Evolutionary conservation across 2,329 filamentous ascomycete species (phyloP).

Genomic region (Pezicula carpinea): DNA sequence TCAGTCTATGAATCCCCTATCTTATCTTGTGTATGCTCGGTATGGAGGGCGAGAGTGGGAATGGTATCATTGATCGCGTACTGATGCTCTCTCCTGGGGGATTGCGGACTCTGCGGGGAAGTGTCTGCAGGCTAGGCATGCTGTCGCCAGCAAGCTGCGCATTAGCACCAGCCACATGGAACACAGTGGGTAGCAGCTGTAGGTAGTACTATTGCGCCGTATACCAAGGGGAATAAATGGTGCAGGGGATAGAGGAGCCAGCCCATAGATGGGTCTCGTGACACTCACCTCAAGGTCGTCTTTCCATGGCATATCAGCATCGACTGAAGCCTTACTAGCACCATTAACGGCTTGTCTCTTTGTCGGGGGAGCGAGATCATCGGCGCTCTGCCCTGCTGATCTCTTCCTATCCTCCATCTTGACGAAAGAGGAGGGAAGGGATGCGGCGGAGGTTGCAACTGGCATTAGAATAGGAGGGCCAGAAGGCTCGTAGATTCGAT

Average conservation of each 20-base stretch:
- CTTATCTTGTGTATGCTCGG: slow-evolving; percentile 23
- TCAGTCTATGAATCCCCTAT: slow-evolving; percentile 35
- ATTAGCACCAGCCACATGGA: slow-evolving; percentile 35
- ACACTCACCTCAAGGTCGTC: slow-evolving; percentile 69
- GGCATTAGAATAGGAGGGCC: slow-evolving; percentile 70
- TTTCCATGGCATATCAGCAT: slow-evolving; percentile 65
- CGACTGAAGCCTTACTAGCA: slow-evolving; percentile 58
- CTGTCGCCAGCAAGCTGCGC: slow-evolving; percentile 40
- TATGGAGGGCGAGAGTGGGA: slow-evolving; percentile 17
- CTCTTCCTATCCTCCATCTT: slow-evolving; percentile 99
- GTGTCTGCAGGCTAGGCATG: slow-evolving; percentile 33
- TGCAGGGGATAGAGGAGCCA: background rate
- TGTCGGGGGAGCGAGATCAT: slow-evolving; percentile 81
- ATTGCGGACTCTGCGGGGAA: background rate
- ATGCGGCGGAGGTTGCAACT: slow-evolving; percentile 59
- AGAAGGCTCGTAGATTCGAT: slow-evolving; percentile 28
- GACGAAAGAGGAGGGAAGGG: slow-evolving; percentile 75
- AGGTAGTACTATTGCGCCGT: slow-evolving; percentile 14
- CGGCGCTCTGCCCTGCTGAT: slow-evolving; percentile 73
- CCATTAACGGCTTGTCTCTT: slow-evolving; percentile 93
- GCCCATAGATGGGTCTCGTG: slow-evolving; percentile 5
- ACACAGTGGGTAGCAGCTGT: slow-evolving; percentile 15
- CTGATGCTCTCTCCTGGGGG: background rate
- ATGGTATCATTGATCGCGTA: slow-evolving; percentile 11
- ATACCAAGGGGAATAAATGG: slow-evolving; percentile 7